Evolutionary conservation across 163 green algal species (phyloP), one percentile per base, ranked within the genome.

Genomic region (Volvox carteri): DNA sequence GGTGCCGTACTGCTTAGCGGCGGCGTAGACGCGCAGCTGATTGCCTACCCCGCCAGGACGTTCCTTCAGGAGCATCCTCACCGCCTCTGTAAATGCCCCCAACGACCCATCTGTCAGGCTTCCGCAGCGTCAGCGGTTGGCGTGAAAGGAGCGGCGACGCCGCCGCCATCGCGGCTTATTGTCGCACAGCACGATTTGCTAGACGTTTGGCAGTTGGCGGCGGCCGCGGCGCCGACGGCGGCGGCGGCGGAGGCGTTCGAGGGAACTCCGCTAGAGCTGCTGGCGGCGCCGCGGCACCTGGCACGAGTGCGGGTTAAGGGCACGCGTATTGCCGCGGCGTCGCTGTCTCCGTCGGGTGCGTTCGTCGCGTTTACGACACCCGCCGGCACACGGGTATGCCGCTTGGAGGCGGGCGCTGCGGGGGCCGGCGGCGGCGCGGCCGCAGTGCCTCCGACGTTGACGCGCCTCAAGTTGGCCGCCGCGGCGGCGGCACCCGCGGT

Each of bases 1-100:
- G 50, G 77, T 28, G 39, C 80, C 23, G 35, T 97, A 58, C 95
- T 99, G 84, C 56, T 98, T 4, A 97, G 93, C 33, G 97, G 95
- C 35, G 96, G 97, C 44, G 97, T 98, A 35, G 97, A 99, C 89
- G 93, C 96, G 0, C 94, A 97, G 93, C 88, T 99, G 16, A 86
- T 98, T n/a, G 93, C 93, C 21, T 98, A 98, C 89, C 89, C 88
- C 3, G 94, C 95, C 1, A 67, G 77, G 16, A 33, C 42, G 18
- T 98, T 97, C 80, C 90, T 95, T 5, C 88, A 96, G 86, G 92
- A 96, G 90, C 93, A 97, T 86, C 96, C 96, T 23, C 65, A 42
- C 5, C 79, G 87, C 25, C 85, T 88, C 84, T 84, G 85, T 78
- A 93, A 91, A 74, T 67, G 46, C 46, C 90, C 80, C 23, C 89